These are phyloP conservation scores for Erodium moschatum DNA, from an alignment of 441 rosid species.

Conservation along the genomic window DNA sequence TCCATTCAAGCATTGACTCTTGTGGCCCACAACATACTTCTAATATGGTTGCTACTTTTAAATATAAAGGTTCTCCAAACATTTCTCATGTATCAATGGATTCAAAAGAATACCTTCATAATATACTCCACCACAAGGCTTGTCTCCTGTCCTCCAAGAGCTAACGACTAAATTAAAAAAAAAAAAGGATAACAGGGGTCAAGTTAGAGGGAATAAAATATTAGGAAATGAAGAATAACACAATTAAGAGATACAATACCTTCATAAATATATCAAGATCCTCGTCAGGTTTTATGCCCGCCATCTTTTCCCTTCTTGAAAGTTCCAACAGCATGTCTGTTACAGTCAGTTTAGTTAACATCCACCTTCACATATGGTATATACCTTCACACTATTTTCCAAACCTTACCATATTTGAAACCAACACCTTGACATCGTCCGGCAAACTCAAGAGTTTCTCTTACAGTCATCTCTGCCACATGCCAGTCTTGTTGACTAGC, in stretches of 20 bases:
- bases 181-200: slow-evolving; percentile 10
- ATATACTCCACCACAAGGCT: slow-evolving; percentile 77
- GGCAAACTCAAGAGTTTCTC: slow-evolving; percentile 81
- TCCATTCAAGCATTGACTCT: no score
- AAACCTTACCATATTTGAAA: slow-evolving; percentile 65
- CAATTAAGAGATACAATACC: slow-evolving; percentile 36
- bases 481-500: slow-evolving; percentile 95
- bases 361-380: slow-evolving; percentile 6
- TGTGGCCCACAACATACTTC: no score
- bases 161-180: slow-evolving; percentile 54
- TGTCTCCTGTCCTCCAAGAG: slow-evolving; percentile 82
- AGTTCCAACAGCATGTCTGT: slow-evolving; percentile 92
- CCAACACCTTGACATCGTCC: slow-evolving; percentile 97
- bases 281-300: slow-evolving; percentile 92
- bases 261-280: slow-evolving; percentile 98
- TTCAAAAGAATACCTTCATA: slow-evolving; percentile 63
- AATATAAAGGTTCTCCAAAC: slow-evolving; percentile 9
- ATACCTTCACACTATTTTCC: background rate
- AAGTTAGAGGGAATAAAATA: slow-evolving; percentile 10
- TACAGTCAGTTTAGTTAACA: slow-evolving; percentile 27
- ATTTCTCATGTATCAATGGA: no score
- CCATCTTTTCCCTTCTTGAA: slow-evolving; percentile 84
- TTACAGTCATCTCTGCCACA: slow-evolving; percentile 91
- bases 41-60: no score
- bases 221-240: background rate